Base-by-base conservation (phyloP, 352 stramenopile genomes). In the Globisporangium nodosum region DNA sequence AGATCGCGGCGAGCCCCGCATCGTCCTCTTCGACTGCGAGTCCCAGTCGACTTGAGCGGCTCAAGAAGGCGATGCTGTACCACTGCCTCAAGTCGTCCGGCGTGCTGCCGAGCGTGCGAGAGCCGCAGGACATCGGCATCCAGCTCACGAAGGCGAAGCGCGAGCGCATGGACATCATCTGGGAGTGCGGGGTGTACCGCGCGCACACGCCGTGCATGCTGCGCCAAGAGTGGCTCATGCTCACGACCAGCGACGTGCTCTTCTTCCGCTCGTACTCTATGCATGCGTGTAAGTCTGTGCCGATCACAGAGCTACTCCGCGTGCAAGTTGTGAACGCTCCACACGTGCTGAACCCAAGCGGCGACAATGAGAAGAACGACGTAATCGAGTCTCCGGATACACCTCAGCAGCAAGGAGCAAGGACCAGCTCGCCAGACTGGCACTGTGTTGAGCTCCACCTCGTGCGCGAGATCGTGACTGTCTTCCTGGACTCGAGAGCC, bases 261-360 rank as follows among this genome's bases (percentile, higher is more conserved):
- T 89, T 87, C 58, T 90, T 85, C 52, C 66, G 83, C 9, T 91
- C 83, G 0, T 93, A 75, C 57, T 76, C 83, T 1, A 54, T 85
- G 12, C 58, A 64, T 27, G 59, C 83, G 3, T 63, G 60, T 11
- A 70, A 84, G 47, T 71, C 61, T 0, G 40, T 93, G 2, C 57
- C 67, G 1, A 54, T 90, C 15, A 61, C 64, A 1, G 68, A 88
- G 18, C 63, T 92, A 7, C 64, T 90, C 5, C 61, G 70, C 27
- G 66, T 90, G 0, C 61, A 62, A 6, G 51, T 43, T 5, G 56
- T 88, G 1, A 61, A 85, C 33, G 39, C 69, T 31, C 21, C 76
- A 3, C 67, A 68, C 16, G 66, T 84, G 39, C 64, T 66, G 16
- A 56, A 43, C 37, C 60, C 31, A 5, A 54, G 73, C n/a, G 62